Evolutionary conservation across 1,139 yeast genomes (phyloP), one percentile per base, ranked within the genome.

Genomic region (Suhomyces atakaporum): DNA sequence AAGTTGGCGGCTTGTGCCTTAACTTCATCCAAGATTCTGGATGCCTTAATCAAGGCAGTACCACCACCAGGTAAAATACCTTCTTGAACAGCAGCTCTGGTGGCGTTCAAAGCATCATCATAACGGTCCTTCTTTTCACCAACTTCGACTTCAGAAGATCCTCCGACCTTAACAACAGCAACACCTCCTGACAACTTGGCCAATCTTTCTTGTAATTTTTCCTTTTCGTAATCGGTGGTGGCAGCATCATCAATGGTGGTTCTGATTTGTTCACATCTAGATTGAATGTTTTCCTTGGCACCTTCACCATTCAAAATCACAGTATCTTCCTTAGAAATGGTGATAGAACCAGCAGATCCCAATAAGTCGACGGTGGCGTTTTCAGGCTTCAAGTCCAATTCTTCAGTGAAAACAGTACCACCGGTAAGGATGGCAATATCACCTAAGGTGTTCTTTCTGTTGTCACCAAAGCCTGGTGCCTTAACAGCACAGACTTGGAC

Each of bases 1-100:
- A 92, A 92, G 82, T 92, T 92, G 40, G 75, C 88, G 42, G 94
- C 84, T 14, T 53, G 53, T 38, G 59, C 63, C 69, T 83, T 77
- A 47, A 92, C 83, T 28, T 70, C 77, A 53, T 83, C 94, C 60
- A 92, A 78, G 50, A 85, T 68, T 62, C 83, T 79, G 39, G 96
- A 81, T 30, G 98, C 98, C 80, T 92, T 92, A 58, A 90, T 81
- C 63, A 92, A 79, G 49, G 98, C 98, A 53, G 97, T 92, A 75
- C 99, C 99, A 67, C 98, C 99, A 75, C 99, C 99, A 63, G 98
- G 98, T 54, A 92, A 79, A 61, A 94, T 92, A 74, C 99, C 99
- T 70, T 92, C 98, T 72, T 92, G 95, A 48, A 92, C 98, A 47
- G 99, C 99, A 52, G 99, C 98, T 74, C 98, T 89, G 41, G 98